Conservation (phyloP, 345 rosid species). For the Linum usitatissimum region DNA sequence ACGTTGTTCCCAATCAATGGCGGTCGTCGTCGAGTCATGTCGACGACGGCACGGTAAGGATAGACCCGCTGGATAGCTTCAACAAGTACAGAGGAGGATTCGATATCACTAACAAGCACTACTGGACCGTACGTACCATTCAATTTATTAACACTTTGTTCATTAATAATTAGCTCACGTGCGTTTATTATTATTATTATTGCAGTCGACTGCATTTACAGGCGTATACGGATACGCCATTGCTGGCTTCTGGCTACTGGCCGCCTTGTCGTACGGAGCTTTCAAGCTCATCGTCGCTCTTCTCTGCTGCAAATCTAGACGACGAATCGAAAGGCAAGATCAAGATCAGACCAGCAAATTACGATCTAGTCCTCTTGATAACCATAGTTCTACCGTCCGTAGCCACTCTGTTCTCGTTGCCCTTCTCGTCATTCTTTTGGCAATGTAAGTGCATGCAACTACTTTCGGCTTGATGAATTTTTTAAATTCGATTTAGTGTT, state of each 20-base stretch:
- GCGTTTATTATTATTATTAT: neutral
- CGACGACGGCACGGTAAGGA: constrained; percentile 37
- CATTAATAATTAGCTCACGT: neutral
- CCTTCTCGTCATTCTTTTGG: constrained; percentile 35
- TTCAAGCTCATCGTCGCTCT: constrained; percentile 14
- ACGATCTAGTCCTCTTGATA: too few species aligned
- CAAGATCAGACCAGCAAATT: too few species aligned
- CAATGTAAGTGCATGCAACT: constrained; percentile 34
- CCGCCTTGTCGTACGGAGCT: constrained; percentile 32
- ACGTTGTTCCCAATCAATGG: too few species aligned
- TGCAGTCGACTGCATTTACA: constrained; percentile 54
- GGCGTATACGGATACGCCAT: constrained; percentile 47
- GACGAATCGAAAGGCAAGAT: constrained; percentile 22
- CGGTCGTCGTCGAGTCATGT: neutral
- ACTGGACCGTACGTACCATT: constrained; percentile 53
- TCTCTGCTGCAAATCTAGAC: constrained; percentile 20
- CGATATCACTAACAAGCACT: constrained; percentile 51
- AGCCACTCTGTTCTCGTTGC: neutral
- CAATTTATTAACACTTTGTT: neutral
- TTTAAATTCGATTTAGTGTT: too few species aligned
- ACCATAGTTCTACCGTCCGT: too few species aligned
- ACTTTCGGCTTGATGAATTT: too few species aligned
- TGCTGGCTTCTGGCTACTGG: constrained; percentile 42
- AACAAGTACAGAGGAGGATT: constrained; percentile 59
- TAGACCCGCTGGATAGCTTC: constrained; percentile 40